A percentile compares a stretch with the other conserved stretches of the same genome.
These are phyloP conservation scores for Megacollybia marginata DNA, from an alignment of 768 basidiomycete species.

Conservation along the genomic window DNA sequence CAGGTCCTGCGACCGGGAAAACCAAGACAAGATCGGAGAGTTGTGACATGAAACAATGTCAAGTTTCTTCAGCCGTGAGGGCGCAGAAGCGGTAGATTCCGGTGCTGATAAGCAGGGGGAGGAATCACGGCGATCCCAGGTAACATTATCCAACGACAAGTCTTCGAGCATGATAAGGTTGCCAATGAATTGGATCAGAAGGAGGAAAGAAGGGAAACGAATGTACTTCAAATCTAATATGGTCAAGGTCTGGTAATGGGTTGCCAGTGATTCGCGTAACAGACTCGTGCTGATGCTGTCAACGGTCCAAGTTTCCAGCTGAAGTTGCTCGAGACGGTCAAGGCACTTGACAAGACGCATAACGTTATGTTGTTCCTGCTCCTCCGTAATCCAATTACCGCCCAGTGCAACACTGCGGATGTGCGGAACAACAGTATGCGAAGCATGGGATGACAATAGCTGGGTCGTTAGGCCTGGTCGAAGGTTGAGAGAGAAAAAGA, in stretches of 20 bases:
- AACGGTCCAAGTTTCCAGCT: slow-evolving; percentile 20
- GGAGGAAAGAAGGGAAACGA: slow-evolving; percentile 29
- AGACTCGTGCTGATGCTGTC: slow-evolving; percentile 31
- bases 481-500: slow-evolving; percentile 24
- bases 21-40: slow-evolving; percentile 21
- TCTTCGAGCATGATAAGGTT: slow-evolving; percentile 39
- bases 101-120: slow-evolving; percentile 25
- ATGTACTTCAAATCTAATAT: slow-evolving; percentile 33
- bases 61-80: slow-evolving; percentile 30
- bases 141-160: slow-evolving; percentile 36
- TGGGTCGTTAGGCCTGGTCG: slow-evolving; percentile 18
- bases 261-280: slow-evolving; percentile 37
- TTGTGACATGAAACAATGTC: slow-evolving; percentile 21
- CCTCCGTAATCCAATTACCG: slow-evolving; percentile 16
- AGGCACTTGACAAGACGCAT: slow-evolving; percentile 13
- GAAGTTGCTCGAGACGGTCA: slow-evolving; percentile 12
- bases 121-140: slow-evolving; percentile 21
- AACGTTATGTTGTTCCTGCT: slow-evolving; percentile 11
- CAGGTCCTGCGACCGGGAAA: slow-evolving; percentile 6
- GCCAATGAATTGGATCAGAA: slow-evolving; percentile 43
- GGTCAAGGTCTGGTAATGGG: slow-evolving; percentile 39
- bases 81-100: slow-evolving; percentile 25
- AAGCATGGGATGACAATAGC: slow-evolving; percentile 17
- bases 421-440: slow-evolving; percentile 17
- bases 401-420: slow-evolving; percentile 23